These are phyloP conservation scores for Phyllosticta capitalensis DNA, from an alignment of 2,329 filamentous ascomycete species.

Conservation along the genomic window DNA sequence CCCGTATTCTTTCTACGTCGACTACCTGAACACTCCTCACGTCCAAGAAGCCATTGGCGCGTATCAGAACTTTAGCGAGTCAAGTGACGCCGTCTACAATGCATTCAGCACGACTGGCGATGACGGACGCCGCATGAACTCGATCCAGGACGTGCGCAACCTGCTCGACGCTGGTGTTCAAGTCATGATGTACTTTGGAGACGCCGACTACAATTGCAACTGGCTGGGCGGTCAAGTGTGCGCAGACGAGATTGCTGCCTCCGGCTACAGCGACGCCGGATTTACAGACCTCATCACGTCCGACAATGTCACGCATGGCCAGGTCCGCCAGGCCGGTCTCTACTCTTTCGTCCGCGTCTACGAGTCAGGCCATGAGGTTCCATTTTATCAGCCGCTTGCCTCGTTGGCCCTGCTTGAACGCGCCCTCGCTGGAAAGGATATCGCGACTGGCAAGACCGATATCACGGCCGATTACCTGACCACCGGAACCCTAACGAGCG, in stretches of 20 bases:
- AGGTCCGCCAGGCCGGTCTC: slow-evolving; percentile 42
- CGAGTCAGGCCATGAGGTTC: slow-evolving; percentile 41
- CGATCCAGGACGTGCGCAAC: slow-evolving; percentile 31
- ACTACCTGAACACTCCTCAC: slow-evolving; percentile 48
- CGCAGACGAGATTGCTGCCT: slow-evolving; percentile 30
- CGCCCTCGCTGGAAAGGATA: slow-evolving; percentile 38
- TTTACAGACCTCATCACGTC: slow-evolving; percentile 38
- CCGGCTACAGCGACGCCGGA: slow-evolving; percentile 36
- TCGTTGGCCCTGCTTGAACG: slow-evolving; percentile 42
- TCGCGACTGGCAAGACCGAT: slow-evolving; percentile 38
- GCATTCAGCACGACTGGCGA: slow-evolving; percentile 43
- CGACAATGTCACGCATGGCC: slow-evolving; percentile 41
- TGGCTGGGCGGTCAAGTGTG: slow-evolving; percentile 37
- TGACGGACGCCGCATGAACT: slow-evolving; percentile 36
- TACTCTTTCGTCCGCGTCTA: slow-evolving; percentile 44
- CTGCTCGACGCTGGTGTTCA: slow-evolving; percentile 33
- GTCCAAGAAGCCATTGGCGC: slow-evolving; percentile 52
- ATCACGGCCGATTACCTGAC: slow-evolving; percentile 23
- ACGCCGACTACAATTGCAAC: slow-evolving; percentile 42
- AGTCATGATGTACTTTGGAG: slow-evolving; percentile 37
- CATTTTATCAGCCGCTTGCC: slow-evolving; percentile 46
- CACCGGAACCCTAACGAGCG: slow-evolving; percentile 26
- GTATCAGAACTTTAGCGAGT: slow-evolving; percentile 47
- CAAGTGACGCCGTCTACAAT: slow-evolving; percentile 33
- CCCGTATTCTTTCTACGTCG: slow-evolving; percentile 44